Base-by-base conservation (phyloP, 2,329 filamentous ascomycete species). In the Juglanconis oblonga region DNA sequence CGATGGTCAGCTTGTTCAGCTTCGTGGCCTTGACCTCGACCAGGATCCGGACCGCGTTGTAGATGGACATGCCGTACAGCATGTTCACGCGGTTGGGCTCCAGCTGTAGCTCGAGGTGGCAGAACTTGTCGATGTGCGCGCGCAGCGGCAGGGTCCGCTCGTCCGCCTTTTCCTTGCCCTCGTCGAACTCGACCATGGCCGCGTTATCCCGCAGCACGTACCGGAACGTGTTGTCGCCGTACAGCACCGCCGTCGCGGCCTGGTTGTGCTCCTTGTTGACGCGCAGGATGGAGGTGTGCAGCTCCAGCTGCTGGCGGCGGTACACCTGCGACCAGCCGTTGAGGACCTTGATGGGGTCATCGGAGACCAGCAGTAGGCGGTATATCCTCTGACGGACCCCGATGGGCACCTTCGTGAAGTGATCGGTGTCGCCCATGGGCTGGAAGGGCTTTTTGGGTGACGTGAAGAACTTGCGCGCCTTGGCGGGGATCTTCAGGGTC, bases 211-310 rank as follows among this genome's bases (percentile, higher is more conserved):
- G 74, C 11, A 82, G 67, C 7, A 72, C 68, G 62, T 84, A 83
- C 1, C 71, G 63, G 61, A 84, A 84, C 0, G 55, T 71, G 53
- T 84, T 84, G 33, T 75, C 70, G 3, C 78, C 76, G 59, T 80
- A 84, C 1, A 84, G 70, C 4, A 82, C 67, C 1, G 65, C 65
- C 2, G 72, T 63, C 2, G 74, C 76, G 66, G 82, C 77, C 0
- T 51, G 6, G 36, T 72, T 72, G 33, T 79, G 64, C 1, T 60
- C 56, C 3, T 63, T 65, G 67, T 74, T 77, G 2, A 69, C 70
- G 3, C 62, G 55, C 31, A 84, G 67, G 48, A 84, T 73, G 0
- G 61, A 62, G 2, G 72, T 68, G 8, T 73, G 61, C 0, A 81
- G 71, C 0, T 64, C 63, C 1, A 70, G 68, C 14, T 60, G 63